Evolutionary conservation across 257 asterid genomes (phyloP).

Genomic region (Craterostigma plantagineum): DNA sequence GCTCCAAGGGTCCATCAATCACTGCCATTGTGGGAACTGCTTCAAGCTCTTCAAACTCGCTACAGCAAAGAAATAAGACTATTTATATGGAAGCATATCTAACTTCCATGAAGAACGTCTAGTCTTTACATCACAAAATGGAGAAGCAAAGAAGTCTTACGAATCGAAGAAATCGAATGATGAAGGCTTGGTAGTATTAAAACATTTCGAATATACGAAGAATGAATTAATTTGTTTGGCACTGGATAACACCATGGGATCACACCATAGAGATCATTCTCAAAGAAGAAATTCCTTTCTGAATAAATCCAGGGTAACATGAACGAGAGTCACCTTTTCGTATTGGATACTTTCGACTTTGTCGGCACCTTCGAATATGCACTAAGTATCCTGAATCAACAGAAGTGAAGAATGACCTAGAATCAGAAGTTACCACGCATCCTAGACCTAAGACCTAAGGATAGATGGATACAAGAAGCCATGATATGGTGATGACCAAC

Average conservation of each 20-base stretch:
- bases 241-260: neutral
- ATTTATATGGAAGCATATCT: neutral
- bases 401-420: slow-evolving; percentile 8
- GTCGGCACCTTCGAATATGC: slow-evolving; percentile 67
- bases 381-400: slow-evolving; percentile 41
- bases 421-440: too few relatives aligned
- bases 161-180: too few relatives aligned
- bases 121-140: too few relatives aligned
- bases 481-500: too few relatives aligned
- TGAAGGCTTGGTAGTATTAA: too few relatives aligned
- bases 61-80: slow-evolving; percentile 13
- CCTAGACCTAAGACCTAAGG: neutral
- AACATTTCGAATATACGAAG: too few relatives aligned
- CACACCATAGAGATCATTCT: too few relatives aligned
- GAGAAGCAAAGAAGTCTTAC: too few relatives aligned
- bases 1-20: slow-evolving; percentile 83
- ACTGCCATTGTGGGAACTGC: slow-evolving; percentile 79
- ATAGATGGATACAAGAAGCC: too few relatives aligned
- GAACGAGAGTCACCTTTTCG: slow-evolving; percentile 31
- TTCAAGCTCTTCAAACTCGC: slow-evolving; percentile 87
- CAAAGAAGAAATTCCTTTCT: too few relatives aligned
- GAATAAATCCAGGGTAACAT: too few relatives aligned
- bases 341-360: slow-evolving; percentile 37
- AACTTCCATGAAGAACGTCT: neutral
- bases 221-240: too few relatives aligned